These are phyloP conservation scores for Papiliotrema terrestris DNA, from an alignment of 1,284 basidiomycete genomes.

Conservation along the genomic window DNA sequence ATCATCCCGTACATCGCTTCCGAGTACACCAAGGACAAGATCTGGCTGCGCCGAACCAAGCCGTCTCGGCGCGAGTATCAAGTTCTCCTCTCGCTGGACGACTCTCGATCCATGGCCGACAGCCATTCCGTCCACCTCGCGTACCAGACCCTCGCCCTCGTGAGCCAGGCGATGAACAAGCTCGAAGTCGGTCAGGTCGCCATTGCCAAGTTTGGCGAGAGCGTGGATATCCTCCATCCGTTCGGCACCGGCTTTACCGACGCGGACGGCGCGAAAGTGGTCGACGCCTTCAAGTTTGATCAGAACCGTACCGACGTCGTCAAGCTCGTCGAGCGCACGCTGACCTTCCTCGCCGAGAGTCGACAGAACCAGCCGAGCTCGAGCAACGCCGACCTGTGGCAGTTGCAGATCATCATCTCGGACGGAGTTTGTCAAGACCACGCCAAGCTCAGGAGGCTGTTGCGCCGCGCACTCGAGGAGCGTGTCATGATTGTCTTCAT, in stretches of 20 bases:
- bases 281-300: conserved; percentile 82
- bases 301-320: conserved; percentile 90
- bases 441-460: conserved; percentile 70
- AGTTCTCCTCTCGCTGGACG: conserved; percentile 89
- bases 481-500: conserved; percentile 96
- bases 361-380: conserved; percentile 62
- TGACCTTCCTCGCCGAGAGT: conserved; percentile 71
- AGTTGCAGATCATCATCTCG: conserved; percentile 96
- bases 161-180: conserved; percentile 83
- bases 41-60: conserved; percentile 92
- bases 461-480: conserved; percentile 85
- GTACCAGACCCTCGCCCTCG: conserved; percentile 88
- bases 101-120: conserved; percentile 95
- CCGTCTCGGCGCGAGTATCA: conserved; percentile 96
- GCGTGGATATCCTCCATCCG: conserved; percentile 81
- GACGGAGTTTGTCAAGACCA: conserved; percentile 98
- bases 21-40: conserved; percentile 99
- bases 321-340: conserved; percentile 75
- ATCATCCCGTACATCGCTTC: conserved; percentile 98
- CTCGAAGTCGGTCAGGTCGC: conserved; percentile 94
- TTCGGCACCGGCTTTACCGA: conserved; percentile 79
- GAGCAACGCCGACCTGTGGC: conserved; percentile 77
- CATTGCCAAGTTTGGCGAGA: conserved; percentile 85
- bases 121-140: conserved; percentile 90
- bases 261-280: conserved; percentile 70